phyloP scores from a whole-genome alignment of 352 stramenopile species.

The Phytophthora uliginosa region DNA sequence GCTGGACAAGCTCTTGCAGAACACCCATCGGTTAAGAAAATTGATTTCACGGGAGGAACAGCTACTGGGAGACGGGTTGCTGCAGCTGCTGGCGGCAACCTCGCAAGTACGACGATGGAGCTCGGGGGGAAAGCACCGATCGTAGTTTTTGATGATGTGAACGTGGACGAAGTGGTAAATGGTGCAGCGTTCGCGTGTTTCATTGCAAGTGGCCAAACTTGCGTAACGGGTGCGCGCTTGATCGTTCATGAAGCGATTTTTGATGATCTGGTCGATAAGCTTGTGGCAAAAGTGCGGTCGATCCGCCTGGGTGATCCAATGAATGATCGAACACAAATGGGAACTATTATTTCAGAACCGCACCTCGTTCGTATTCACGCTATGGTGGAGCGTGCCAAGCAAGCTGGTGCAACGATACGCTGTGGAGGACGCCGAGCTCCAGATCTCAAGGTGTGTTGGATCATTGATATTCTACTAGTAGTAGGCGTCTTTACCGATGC shows the following conservation, averaged over 20 bases:
- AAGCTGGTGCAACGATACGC: constrained; percentile 82
- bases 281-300: constrained; percentile 61
- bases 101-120: constrained; percentile 71
- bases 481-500: neutral
- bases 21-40: constrained; percentile 57
- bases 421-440: constrained; percentile 73
- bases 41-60: constrained; percentile 66
- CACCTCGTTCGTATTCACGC: constrained; percentile 71
- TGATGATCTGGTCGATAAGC: constrained; percentile 76
- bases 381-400: constrained; percentile 81
- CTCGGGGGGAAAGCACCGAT: constrained; percentile 78
- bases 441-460: constrained; percentile 35
- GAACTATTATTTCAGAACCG: constrained; percentile 72
- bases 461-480: neutral
- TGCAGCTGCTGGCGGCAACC: constrained; percentile 45
- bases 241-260: constrained; percentile 87
- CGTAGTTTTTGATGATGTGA: constrained; percentile 72
- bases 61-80: constrained; percentile 47
- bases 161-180: constrained; percentile 72
- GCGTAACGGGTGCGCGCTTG: constrained; percentile 80
- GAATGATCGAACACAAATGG: constrained; percentile 63
- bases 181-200: constrained; percentile 76
- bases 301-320: constrained; percentile 71
- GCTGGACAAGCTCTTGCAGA: constrained; percentile 47
- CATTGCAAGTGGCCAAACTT: constrained; percentile 85